Evolutionary conservation across 441 rosid genomes (phyloP), one percentile per base, ranked within the genome.

Genomic region (Erodium chrysanthum): DNA sequence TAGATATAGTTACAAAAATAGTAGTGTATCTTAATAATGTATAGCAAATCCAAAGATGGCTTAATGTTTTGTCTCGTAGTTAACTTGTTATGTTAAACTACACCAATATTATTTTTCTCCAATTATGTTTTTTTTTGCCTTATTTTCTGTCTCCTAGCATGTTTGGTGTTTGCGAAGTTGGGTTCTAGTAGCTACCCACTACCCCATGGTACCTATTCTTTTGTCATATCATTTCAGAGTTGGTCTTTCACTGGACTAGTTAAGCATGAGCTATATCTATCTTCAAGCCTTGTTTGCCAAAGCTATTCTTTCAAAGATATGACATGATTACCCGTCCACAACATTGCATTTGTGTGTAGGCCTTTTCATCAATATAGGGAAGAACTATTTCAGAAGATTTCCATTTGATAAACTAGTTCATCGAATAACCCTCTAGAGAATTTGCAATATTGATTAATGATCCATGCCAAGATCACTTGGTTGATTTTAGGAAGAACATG

Each of bases 401-500:
- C 61, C 67, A 50, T 64, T 68, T 71, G 81, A 76, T 73, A 15
- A 63, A 72, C 78, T 70, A 59, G 71, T 71, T 69, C 71, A 79
- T 68, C 71, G 73, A 74, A 65, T 25, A 5, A 62, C 10, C 37
- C 64, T 44, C 27, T 33, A 31, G 61, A 73, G 82, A 78, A 71
- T 70, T 66, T 75, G 64, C 64, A 71, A 68, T 71, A 48, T 69
- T 68, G 71, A 78, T 76, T 71, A 81, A 77, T 77, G 58, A 73
- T 74, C 77, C 74, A 18, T 79, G 78, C 73, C 81, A 66, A 83
- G 79, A 74, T 70, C 80, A 75, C 73, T 73, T 74, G 70, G 78
- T 77, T 83, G 75, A 4, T 80, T 62, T 76, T 83, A 80, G 80
- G 96, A 79, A 79, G 84, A 81, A 79, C 85, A 79, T 84, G 82